Evolutionary conservation across 1,139 yeast species (phyloP).

Genomic region (Wickerhamomyces sp.): DNA sequence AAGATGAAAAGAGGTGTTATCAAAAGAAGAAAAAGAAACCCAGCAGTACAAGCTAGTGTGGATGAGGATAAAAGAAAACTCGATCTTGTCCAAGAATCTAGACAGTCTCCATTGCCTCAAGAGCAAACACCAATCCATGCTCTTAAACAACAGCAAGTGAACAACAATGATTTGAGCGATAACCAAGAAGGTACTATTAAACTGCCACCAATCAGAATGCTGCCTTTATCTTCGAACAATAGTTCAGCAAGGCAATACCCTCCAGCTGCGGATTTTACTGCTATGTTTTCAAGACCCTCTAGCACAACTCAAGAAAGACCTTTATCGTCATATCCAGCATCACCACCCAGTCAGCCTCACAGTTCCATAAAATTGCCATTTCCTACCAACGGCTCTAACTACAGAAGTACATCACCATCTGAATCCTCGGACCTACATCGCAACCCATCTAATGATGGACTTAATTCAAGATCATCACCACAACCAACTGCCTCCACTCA

Average conservation of each 20-base stretch:
- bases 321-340: background rate
- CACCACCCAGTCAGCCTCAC: background rate
- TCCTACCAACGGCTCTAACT: constrained; percentile 1
- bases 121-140: constrained; percentile 1
- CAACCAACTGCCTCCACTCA: constrained; percentile 1
- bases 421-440: no score
- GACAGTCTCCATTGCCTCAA: background rate
- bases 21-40: constrained; percentile 60
- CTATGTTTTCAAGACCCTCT: constrained; percentile 18
- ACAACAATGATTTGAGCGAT: background rate
- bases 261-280: constrained; percentile 27
- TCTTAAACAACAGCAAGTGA: background rate
- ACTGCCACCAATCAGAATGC: constrained; percentile 22
- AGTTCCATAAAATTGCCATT: constrained; percentile 1
- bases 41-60: constrained; percentile 3
- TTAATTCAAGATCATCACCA: background rate
- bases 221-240: constrained; percentile 12
- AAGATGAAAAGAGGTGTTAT: constrained; percentile 70
- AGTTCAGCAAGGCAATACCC: constrained; percentile 7
- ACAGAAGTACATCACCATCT: constrained; percentile 2
- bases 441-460: background rate
- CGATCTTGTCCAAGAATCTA: background rate
- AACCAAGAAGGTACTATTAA: constrained; percentile 9
- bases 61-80: constrained; percentile 1
- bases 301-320: constrained; percentile 1